Evolutionary conservation across 257 asterid species (phyloP).

Genomic region (Jasminum sambac): DNA sequence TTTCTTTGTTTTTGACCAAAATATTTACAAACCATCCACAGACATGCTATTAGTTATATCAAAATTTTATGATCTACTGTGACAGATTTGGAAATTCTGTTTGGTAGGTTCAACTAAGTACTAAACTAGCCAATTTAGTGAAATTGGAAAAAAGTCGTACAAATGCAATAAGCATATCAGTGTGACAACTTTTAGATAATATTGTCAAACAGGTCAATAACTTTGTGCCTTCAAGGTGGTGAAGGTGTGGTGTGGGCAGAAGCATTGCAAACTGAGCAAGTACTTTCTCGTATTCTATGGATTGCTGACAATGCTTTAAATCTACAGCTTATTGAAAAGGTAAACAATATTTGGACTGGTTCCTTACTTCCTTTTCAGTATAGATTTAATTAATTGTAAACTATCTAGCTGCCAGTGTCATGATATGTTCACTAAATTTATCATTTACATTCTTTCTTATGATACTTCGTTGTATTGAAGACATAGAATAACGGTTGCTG

Average conservation of each 20-base stretch:
- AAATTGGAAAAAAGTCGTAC: background rate
- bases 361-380: constrained; percentile 27
- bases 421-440: constrained; percentile 9
- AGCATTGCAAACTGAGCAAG: constrained; percentile 61
- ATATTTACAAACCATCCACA: too few relatives aligned
- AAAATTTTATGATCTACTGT: background rate
- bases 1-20: too few relatives aligned
- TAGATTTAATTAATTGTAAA: constrained; percentile 14
- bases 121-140: background rate
- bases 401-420: background rate
- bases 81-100: background rate
- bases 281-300: constrained; percentile 79
- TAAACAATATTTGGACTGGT: constrained; percentile 22
- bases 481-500: constrained; percentile 2
- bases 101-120: background rate
- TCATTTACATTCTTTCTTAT: background rate
- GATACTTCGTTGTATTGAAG: background rate
- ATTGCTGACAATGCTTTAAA: constrained; percentile 80
- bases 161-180: background rate
- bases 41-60: background rate
- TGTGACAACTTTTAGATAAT: constrained; percentile 24
- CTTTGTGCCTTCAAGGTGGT: constrained; percentile 67
- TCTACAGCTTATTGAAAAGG: constrained; percentile 74
- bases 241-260: constrained; percentile 69
- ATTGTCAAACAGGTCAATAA: constrained; percentile 59